phyloP scores from a whole-genome alignment of 768 basidiomycete species.

The Calocybe indica region DNA sequence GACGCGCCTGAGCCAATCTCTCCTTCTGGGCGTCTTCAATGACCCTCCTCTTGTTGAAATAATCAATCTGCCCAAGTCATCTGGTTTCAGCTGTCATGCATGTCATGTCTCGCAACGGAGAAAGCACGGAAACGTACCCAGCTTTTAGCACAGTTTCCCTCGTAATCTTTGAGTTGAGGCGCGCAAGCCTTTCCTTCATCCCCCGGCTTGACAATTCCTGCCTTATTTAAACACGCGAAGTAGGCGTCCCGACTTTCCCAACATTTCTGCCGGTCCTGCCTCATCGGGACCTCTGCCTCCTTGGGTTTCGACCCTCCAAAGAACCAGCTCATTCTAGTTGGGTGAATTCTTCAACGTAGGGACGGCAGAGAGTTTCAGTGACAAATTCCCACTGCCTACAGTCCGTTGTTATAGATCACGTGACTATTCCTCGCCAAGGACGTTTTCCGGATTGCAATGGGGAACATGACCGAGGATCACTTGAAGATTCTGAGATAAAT shows the following conservation, averaged over 20 bases:
- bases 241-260: constrained; percentile 85
- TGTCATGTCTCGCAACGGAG: not conserved
- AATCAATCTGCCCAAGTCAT: constrained; percentile 61
- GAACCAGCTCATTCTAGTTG: constrained; percentile 36
- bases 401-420: too few relatives aligned
- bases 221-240: constrained; percentile 75
- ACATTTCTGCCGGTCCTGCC: constrained; percentile 72
- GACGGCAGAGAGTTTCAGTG: too few relatives aligned
- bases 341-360: too few relatives aligned
- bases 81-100: constrained; percentile 1
- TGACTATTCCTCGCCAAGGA: too few relatives aligned
- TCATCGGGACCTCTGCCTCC: constrained; percentile 34
- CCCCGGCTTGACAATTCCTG: constrained; percentile 66
- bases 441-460: too few relatives aligned
- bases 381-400: too few relatives aligned
- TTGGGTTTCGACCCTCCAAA: constrained; percentile 28
- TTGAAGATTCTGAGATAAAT: too few relatives aligned
- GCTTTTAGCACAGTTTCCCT: constrained; percentile 76
- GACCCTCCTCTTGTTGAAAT: constrained; percentile 88
- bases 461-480: too few relatives aligned
- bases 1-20: constrained; percentile 44
- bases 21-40: constrained; percentile 77
- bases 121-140: constrained; percentile 55
- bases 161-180: constrained; percentile 52
- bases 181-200: constrained; percentile 60